Percentiles rank a stretch among this genome's conserved stretches.
Conservation (phyloP, 768 basidiomycete genomes). For the Hygrocybe punicea region DNA sequence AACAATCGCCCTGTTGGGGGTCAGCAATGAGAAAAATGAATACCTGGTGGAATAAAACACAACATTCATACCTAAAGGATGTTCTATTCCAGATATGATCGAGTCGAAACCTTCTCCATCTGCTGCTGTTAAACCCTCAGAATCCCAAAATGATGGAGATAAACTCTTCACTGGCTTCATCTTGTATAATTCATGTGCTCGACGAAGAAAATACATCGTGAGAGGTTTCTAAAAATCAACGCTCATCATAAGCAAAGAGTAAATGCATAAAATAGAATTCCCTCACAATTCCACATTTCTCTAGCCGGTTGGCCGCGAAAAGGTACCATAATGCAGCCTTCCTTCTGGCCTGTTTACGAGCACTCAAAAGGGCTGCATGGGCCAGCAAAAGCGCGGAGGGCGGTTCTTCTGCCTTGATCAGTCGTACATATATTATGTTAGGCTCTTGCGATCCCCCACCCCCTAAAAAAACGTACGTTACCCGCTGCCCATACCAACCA, state of each 20-base stretch:
- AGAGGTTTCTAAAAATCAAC: conserved; percentile 63
- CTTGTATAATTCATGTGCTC: conserved; percentile 62
- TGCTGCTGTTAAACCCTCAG: conserved; percentile 50
- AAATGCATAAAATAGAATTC: not conserved
- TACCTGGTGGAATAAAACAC: not conserved
- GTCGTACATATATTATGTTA: conserved; percentile 21
- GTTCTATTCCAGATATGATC: conserved; percentile 70
- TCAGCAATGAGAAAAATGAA: conserved; percentile 5
- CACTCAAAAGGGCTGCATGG: conserved; percentile 72
- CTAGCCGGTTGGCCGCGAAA: conserved; percentile 68
- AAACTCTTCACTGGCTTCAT: conserved; percentile 50
- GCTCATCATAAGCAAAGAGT: not conserved
- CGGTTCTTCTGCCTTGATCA: conserved; percentile 71
- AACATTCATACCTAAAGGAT: conserved; percentile 61
- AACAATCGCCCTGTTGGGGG: conserved; percentile 64
- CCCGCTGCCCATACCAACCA: conserved; percentile 87
- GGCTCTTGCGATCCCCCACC: too few relatives aligned
- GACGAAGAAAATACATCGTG: conserved; percentile 76
- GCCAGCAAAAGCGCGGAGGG: conserved; percentile 75
- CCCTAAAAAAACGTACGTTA: conserved; percentile 52
- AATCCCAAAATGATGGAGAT: conserved; percentile 80
- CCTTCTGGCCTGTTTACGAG: conserved; percentile 52
- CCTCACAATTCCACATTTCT: conserved; percentile 82
- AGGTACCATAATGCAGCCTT: conserved; percentile 79
- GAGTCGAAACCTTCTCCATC: conserved; percentile 52